phyloP scores from a whole-genome alignment of 495 filamentous ascomycete species.

The Hyaloscypha variabilis region DNA sequence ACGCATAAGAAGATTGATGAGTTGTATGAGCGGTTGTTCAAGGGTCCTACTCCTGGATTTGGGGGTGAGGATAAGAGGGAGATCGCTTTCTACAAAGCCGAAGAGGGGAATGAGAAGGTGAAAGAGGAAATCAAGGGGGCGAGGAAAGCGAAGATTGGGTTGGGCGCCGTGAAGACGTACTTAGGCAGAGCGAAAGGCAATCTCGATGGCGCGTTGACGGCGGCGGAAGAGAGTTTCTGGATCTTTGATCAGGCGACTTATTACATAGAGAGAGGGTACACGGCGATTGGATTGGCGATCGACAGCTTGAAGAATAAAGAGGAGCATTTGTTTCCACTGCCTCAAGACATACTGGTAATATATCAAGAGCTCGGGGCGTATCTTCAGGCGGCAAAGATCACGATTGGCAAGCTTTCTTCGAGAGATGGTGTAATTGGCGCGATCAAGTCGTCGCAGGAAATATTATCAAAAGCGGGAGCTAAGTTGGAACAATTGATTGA shows the following conservation, averaged over 20 bases:
- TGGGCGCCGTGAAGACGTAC: neutral
- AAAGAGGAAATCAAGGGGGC: neutral
- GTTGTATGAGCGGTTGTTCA: conserved; percentile 6
- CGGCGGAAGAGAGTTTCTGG: neutral
- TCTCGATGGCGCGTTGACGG: neutral
- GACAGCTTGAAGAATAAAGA: neutral
- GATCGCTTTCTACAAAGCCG: neutral
- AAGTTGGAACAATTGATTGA: neutral
- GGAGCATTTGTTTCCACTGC: neutral
- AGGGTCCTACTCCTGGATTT: conserved; percentile 4
- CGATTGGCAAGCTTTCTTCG: neutral
- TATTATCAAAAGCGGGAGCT: neutral
- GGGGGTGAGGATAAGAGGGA: neutral
- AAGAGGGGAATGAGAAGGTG: neutral
- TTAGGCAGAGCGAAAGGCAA: neutral
- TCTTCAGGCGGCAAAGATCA: neutral
- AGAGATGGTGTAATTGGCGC: neutral
- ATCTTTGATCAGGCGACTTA: neutral
- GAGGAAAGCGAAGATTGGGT: neutral
- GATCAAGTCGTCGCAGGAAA: neutral
- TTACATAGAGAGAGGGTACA: neutral
- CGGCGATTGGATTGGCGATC: neutral
- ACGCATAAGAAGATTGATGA: conserved; percentile 5
- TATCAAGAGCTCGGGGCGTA: neutral
- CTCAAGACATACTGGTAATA: neutral